phyloP scores from a whole-genome alignment of 2,329 filamentous ascomycete genomes.

The Trichophyton rubrum region DNA sequence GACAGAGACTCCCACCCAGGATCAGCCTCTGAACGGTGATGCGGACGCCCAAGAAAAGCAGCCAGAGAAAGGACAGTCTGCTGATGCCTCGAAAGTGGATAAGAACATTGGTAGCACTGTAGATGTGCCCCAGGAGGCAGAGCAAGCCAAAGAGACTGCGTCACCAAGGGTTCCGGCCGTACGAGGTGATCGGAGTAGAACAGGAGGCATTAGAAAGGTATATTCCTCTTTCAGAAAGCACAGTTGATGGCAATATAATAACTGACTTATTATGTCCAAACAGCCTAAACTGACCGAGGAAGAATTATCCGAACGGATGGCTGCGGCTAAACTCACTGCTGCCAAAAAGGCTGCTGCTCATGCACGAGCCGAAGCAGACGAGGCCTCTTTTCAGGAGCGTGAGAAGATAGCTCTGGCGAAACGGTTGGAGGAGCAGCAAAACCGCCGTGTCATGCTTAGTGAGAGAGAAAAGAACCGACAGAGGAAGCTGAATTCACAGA shows the following conservation, averaged over 20 bases:
- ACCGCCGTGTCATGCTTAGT: slow-evolving; percentile 48
- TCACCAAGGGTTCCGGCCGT: slow-evolving; percentile 34
- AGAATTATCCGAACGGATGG: slow-evolving; percentile 49
- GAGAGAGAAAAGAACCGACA: slow-evolving; percentile 50
- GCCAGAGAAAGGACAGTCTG: neutral
- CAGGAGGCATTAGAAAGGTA: slow-evolving; percentile 40
- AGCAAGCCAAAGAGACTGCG: slow-evolving; percentile 15
- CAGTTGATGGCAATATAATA: too few species aligned
- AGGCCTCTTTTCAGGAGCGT: slow-evolving; percentile 50
- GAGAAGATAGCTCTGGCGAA: slow-evolving; percentile 47
- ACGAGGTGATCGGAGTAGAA: slow-evolving; percentile 42
- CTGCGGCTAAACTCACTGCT: slow-evolving; percentile 49
- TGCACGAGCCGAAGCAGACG: slow-evolving; percentile 54
- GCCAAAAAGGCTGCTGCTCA: slow-evolving; percentile 48
- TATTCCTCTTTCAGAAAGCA: neutral
- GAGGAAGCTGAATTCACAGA: slow-evolving; percentile 46
- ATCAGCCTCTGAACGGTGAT: neutral
- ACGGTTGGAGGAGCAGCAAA: slow-evolving; percentile 38
- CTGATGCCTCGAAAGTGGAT: neutral
- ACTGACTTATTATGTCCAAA: neutral
- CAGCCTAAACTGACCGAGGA: slow-evolving; percentile 53
- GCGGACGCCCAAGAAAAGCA: neutral
- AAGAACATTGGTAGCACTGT: neutral
- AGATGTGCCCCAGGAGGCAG: neutral
- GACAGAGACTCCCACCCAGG: neutral